phyloP scores from a whole-genome alignment of 768 basidiomycete species.

The Calocera viscosa region DNA sequence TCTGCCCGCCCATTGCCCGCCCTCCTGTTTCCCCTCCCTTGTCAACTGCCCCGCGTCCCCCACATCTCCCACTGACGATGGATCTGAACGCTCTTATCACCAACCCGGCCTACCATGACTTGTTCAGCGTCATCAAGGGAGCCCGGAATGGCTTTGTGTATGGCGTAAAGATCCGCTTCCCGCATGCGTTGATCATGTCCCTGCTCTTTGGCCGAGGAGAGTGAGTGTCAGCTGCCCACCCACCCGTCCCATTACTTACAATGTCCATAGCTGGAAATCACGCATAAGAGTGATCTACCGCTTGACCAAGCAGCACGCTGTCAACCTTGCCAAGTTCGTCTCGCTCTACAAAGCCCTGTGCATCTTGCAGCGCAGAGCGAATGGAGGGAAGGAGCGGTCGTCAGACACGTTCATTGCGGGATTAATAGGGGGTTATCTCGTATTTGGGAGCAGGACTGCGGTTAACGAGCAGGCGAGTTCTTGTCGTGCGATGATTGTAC shows the following conservation, averaged over 20 bases:
- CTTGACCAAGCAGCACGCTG: conserved; percentile 80
- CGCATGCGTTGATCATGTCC: conserved; percentile 94
- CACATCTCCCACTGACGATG: neutral
- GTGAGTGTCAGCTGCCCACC: conserved; percentile 38
- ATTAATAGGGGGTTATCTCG: conserved; percentile 77
- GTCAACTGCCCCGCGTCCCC: neutral
- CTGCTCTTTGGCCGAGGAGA: conserved; percentile 84
- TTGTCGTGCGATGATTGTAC: neutral
- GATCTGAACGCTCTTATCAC: conserved; percentile 14
- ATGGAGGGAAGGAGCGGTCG: conserved; percentile 68
- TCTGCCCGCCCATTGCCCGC: neutral
- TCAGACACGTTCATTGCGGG: conserved; percentile 88
- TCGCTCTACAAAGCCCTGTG: conserved; percentile 80
- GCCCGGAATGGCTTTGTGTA: conserved; percentile 84
- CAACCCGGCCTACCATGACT: conserved; percentile 73
- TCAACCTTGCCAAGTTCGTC: conserved; percentile 89
- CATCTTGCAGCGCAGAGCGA: conserved; percentile 66
- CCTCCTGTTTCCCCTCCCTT: neutral
- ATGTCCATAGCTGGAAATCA: conserved; percentile 48
- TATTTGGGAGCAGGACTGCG: conserved; percentile 74
- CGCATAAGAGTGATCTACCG: conserved; percentile 56
- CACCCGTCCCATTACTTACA: neutral
- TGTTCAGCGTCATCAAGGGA: conserved; percentile 86
- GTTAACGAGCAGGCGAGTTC: conserved; percentile 77
- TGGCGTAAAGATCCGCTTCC: conserved; percentile 78